These are phyloP conservation scores for Euphorbia lathyris DNA, from an alignment of 345 rosid genomes.

Conservation along the genomic window DNA sequence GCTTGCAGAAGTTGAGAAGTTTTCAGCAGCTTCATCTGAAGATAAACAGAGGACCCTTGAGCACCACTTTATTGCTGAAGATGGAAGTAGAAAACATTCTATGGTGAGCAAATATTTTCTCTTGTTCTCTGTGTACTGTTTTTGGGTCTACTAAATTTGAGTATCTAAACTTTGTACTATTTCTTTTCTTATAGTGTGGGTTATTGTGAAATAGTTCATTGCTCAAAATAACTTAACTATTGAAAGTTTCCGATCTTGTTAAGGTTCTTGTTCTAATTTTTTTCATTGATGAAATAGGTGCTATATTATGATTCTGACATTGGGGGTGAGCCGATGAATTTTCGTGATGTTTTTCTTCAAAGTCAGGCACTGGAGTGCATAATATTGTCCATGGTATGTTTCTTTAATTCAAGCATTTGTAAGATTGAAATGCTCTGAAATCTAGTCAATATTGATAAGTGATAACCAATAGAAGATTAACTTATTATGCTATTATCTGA, in stretches of 20 bases:
- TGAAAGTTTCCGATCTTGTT: background rate
- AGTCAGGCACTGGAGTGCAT: constrained; percentile 98
- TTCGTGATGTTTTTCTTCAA: constrained; percentile 86
- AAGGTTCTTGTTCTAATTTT: constrained; percentile 8
- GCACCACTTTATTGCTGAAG: constrained; percentile 47
- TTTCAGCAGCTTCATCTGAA: constrained; percentile 31
- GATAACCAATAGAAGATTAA: background rate
- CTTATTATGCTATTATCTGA: background rate
- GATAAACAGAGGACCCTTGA: constrained; percentile 41
- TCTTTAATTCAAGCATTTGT: constrained; percentile 10
- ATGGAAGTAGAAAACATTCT: constrained; percentile 40
- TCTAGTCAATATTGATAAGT: background rate
- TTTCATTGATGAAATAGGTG: constrained; percentile 43
- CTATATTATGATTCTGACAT: constrained; percentile 77
- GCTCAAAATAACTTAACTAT: background rate
- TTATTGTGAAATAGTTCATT: background rate
- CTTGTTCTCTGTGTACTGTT: background rate
- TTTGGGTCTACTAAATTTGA: background rate
- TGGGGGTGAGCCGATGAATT: constrained; percentile 78
- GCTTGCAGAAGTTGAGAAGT: constrained; percentile 66
- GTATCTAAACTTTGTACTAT: background rate
- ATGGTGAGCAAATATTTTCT: constrained; percentile 38
- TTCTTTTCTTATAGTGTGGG: background rate
- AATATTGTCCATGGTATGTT: constrained; percentile 71
- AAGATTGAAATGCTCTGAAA: background rate